These are phyloP conservation scores for Amphirosellinia nigrospora DNA, from an alignment of 495 filamentous ascomycete genomes.

Conservation along the genomic window DNA sequence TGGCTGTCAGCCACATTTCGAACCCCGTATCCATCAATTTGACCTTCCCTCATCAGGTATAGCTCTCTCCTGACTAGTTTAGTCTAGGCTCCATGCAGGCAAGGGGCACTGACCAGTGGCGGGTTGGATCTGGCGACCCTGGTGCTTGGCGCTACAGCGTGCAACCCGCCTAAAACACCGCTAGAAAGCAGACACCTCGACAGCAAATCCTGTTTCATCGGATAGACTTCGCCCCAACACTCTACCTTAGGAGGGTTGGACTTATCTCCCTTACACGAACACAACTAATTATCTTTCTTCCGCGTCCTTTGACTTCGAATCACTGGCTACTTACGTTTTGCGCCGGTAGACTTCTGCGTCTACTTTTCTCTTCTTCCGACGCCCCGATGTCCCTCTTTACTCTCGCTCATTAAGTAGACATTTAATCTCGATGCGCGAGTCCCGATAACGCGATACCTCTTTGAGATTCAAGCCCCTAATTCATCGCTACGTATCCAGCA, in stretches of 20 bases:
- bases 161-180: constrained; percentile 19
- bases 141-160: neutral
- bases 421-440: constrained; percentile 39
- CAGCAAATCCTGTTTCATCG: constrained; percentile 33
- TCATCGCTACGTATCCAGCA: constrained; percentile 2
- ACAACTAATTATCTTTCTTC: constrained; percentile 7
- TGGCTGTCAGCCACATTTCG: neutral
- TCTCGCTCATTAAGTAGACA: constrained; percentile 30
- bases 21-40: neutral
- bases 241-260: constrained; percentile 11
- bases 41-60: neutral
- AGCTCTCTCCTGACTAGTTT: neutral
- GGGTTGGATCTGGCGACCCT: neutral
- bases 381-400: constrained; percentile 18
- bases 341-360: constrained; percentile 31
- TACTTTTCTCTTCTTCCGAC: constrained; percentile 24
- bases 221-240: constrained; percentile 15
- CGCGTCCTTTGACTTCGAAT: constrained; percentile 24
- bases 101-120: neutral
- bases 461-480: constrained; percentile 27
- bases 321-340: constrained; percentile 24
- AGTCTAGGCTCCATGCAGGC: neutral
- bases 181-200: neutral
- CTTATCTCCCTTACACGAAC: constrained; percentile 10
- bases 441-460: constrained; percentile 34